Conservation (phyloP, 2,329 filamentous ascomycete species). For the Piedraia hortae region DNA sequence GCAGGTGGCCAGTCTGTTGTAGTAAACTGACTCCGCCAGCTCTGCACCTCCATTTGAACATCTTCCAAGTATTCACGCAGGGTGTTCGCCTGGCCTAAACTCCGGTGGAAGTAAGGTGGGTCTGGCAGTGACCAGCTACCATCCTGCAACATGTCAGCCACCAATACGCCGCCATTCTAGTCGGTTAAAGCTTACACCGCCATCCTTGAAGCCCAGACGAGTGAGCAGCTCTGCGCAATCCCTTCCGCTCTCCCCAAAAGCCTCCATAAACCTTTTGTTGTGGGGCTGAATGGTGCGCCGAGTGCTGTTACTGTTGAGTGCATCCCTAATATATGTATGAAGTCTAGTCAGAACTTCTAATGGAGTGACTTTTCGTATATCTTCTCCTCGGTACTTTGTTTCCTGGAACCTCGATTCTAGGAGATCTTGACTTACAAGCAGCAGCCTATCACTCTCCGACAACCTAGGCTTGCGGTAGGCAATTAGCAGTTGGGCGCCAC, state of each 20-base stretch:
- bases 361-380: slow-evolving; percentile 22
- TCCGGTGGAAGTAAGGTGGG: slow-evolving; percentile 4
- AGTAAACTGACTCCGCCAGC: no score
- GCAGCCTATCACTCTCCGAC: slow-evolving; percentile 17
- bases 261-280: slow-evolving; percentile 36
- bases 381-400: slow-evolving; percentile 27
- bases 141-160: no score
- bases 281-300: slow-evolving; percentile 27
- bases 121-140: slow-evolving; percentile 10
- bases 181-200: no score
- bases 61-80: slow-evolving; percentile 33
- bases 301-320: slow-evolving; percentile 22
- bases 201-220: slow-evolving; percentile 27
- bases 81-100: no score
- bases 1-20: slow-evolving; percentile 9
- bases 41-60: slow-evolving; percentile 28
- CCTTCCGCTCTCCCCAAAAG: slow-evolving; percentile 24
- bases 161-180: no score
- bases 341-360: slow-evolving; percentile 29
- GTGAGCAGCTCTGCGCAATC: slow-evolving; percentile 31
- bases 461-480: slow-evolving; percentile 26
- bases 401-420: no score
- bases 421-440: no score
- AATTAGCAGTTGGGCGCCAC: slow-evolving; percentile 26
- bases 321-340: slow-evolving; percentile 31